Base-by-base conservation (phyloP, 129 eudicot genomes). In the Artemisia annua region DNA sequence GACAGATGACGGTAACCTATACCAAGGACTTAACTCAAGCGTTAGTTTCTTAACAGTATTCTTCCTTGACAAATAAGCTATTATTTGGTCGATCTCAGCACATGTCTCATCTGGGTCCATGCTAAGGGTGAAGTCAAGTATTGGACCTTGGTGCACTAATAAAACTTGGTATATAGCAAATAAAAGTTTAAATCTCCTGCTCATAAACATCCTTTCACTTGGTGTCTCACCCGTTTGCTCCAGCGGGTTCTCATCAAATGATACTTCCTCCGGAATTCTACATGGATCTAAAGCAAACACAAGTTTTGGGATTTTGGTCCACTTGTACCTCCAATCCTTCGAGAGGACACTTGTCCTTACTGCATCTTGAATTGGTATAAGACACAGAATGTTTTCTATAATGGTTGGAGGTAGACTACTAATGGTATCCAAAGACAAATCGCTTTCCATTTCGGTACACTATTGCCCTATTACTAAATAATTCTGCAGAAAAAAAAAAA, bases 101-200 rank as follows among this genome's bases (percentile, higher is more conserved):
- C 48, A 50, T 0, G 28, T 65, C 11, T 67, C 46, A 24, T 67
- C 46, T 24, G 13, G 12, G 16, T 24, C n/a, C 24, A 22, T 39
- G 39, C 20, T 6, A 71, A 71, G 66, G 66, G 43, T 19, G 39
- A 71, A 43, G 66, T 71, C 44, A 44, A 3, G 22, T 44, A 71
- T 30, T 43, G 66, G 66, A 56, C 75, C 75, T 8, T 44, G 35
- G 44, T 71, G 66, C 43, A 5, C 6, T 56, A 56, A 71, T 15
- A 71, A 28, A 57, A 71, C 51, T 71, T 56, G 75, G 66, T 56
- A 24, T 63, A 63, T 15, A 63, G 68, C 68, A 63, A 15, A 30
- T 12, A 63, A 30, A 15, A 63, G 1, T 63, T 24, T 63, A 63
- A 19, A 63, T 18, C 5, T 63, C 9, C 7, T 4, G 46, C 10